Percentiles rank a stretch among this genome's conserved stretches.
Evolutionary conservation across 805 yeast species (phyloP).

Genomic region (Candida corydali): DNA sequence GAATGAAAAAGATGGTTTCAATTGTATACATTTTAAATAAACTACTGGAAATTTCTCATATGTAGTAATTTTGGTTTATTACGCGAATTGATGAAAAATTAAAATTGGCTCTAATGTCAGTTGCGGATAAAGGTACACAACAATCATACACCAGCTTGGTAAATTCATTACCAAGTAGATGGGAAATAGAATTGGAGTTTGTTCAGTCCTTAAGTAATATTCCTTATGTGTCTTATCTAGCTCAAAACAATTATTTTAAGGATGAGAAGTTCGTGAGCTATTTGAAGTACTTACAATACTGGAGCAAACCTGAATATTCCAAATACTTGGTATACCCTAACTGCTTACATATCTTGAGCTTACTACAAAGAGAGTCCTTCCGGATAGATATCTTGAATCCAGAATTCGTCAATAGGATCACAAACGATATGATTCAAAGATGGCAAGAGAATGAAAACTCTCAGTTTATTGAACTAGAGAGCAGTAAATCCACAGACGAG

Average conservation of each 20-base stretch:
- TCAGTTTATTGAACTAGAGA: neutral
- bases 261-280: slow-evolving; percentile 71
- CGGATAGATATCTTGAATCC: slow-evolving; percentile 53
- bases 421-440: slow-evolving; percentile 73
- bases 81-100: too few relatives aligned
- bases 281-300: slow-evolving; percentile 76
- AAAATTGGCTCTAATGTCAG: neutral
- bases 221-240: slow-evolving; percentile 79
- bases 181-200: slow-evolving; percentile 91
- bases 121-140: neutral
- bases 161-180: slow-evolving; percentile 59
- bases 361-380: slow-evolving; percentile 52
- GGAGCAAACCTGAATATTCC: slow-evolving; percentile 72
- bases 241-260: slow-evolving; percentile 75
- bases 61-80: too few relatives aligned
- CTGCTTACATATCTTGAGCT: slow-evolving; percentile 73
- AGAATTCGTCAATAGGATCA: slow-evolving; percentile 53
- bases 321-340: slow-evolving; percentile 79
- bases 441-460: slow-evolving; percentile 45
- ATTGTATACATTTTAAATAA: too few relatives aligned
- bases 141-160: slow-evolving; percentile 7
- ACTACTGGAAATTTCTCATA: too few relatives aligned
- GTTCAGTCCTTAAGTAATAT: slow-evolving; percentile 90
- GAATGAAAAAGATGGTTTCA: too few relatives aligned
- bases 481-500: too few relatives aligned